These are phyloP conservation scores for Gossypium schwendimanii DNA, from an alignment of 441 rosid genomes.

Conservation along the genomic window DNA sequence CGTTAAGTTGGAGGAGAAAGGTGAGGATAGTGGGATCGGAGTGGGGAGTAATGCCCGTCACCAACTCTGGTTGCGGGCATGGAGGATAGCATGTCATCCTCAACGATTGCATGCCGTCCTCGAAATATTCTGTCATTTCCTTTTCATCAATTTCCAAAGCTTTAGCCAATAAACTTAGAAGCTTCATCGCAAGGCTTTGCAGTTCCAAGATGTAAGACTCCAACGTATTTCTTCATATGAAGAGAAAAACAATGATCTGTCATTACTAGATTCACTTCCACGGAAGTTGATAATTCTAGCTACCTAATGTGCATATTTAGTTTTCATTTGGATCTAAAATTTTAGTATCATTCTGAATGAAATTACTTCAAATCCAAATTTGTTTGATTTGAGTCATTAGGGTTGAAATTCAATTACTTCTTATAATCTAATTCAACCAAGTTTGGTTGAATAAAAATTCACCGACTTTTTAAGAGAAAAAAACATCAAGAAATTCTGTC, in stretches of 20 bases:
- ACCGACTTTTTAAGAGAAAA: too few species aligned
- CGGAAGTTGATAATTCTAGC: background rate
- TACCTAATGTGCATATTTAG: too few species aligned
- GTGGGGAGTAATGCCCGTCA: slow-evolving; percentile 33
- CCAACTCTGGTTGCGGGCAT: slow-evolving; percentile 39
- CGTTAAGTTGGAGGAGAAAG: slow-evolving; percentile 35
- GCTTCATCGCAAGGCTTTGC: slow-evolving; percentile 23
- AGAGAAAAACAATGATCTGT: background rate
- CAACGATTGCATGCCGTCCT: slow-evolving; percentile 23
- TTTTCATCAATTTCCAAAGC: slow-evolving; percentile 21
- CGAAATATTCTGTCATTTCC: background rate
- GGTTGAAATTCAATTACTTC: too few species aligned
- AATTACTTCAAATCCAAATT: too few species aligned
- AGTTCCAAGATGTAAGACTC: slow-evolving; percentile 2
- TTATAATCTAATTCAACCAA: too few species aligned
- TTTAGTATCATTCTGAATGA: too few species aligned
- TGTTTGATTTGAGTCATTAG: too few species aligned
- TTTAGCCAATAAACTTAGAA: background rate
- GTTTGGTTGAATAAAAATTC: too few species aligned
- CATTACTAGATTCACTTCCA: background rate
- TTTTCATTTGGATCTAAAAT: too few species aligned
- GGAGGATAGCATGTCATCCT: slow-evolving; percentile 44
- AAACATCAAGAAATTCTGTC: background rate
- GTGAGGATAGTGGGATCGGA: slow-evolving; percentile 35
- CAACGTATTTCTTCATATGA: slow-evolving; percentile 20